Base-by-base conservation (phyloP, 352 stramenopile species). In the Stramenopiles sp. region DNA sequence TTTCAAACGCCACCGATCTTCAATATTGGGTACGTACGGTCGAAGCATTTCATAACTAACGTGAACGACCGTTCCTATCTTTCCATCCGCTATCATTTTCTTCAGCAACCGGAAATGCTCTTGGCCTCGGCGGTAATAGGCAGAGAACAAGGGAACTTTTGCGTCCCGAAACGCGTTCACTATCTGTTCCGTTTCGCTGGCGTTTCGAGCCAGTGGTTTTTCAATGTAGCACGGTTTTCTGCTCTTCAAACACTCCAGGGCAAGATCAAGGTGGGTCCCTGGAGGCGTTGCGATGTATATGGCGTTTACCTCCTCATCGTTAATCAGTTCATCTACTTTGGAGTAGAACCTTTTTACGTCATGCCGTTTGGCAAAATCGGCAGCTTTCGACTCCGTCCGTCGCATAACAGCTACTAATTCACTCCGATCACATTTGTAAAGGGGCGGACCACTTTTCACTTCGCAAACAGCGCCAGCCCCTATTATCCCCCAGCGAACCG, bases 231-330 rank as follows among this genome's bases (percentile, higher is more conserved):
- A 79, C 35, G 81, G 77, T 34, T 80, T 78, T 3, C 81, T 76
- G n/a, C 78, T 74, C 6, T 68, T 68, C 12, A 71, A 76, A 6
- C 76, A 76, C 74, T 34, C 34, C 30, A 74, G 74, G 4, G 69
- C 79, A 30, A 84, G 76, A 34, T 86, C 82, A 37, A 82, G 77
- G 76, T 87, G 83, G 4, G 76, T 77, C 32, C 79, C 81, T 4
- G 83, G 82, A 30, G 80, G 78, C 3, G 83, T 85, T 1, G 81
- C 79, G 34, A 87, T 74, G 76, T 87, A 87, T 0, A 87, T 78
- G 1, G 83, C 83, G 73, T 85, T 79, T 1, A 86, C 63, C 43
- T 78, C 75, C 30, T 74, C 73, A 73, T 85, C 79, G 53, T 78
- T n/a, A 25, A 87, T 74, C 74, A 86, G 79, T 32, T 78, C 74